Percentiles rank a stretch among this genome's conserved stretches.
These are phyloP conservation scores for Phytophthora cactorum DNA, from an alignment of 352 stramenopile species.

Conservation along the genomic window DNA sequence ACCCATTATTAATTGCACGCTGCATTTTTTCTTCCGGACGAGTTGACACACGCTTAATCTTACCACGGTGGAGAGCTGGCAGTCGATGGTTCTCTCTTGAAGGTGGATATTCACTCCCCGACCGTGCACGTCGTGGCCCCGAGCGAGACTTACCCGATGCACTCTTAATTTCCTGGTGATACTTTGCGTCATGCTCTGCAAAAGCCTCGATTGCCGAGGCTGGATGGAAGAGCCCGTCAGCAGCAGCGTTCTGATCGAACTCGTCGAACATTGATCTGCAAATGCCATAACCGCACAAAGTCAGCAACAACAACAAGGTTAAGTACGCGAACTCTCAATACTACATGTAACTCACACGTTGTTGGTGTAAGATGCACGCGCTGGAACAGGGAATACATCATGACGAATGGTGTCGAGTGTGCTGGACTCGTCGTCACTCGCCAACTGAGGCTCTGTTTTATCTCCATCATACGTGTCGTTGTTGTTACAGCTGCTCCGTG, in stretches of 20 bases:
- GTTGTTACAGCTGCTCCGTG: conserved; percentile 18
- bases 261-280: conserved; percentile 60
- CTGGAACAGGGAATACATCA: conserved; percentile 15
- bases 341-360: conserved; percentile 10
- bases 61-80: conserved; percentile 34
- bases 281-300: neutral
- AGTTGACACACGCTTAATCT: conserved; percentile 38
- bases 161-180: conserved; percentile 29
- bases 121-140: conserved; percentile 8
- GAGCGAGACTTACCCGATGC: conserved; percentile 11
- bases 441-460: conserved; percentile 14
- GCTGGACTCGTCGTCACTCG: conserved; percentile 27
- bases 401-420: conserved; percentile 28
- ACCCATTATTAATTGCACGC: conserved; percentile 12
- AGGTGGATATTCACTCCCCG: conserved; percentile 43
- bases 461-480: conserved; percentile 20
- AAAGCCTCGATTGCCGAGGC: conserved; percentile 81
- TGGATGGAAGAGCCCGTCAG: conserved; percentile 79
- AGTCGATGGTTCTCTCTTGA: conserved; percentile 46
- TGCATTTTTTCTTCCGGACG: conserved; percentile 35
- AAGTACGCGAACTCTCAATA: neutral
- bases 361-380: conserved; percentile 1
- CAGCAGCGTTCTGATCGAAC: conserved; percentile 65
- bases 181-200: conserved; percentile 80
- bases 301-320: conserved; percentile 1